These are phyloP conservation scores for Chenopodium berlandieri DNA, from an alignment of 148 eudicot species.

Conservation along the genomic window DNA sequence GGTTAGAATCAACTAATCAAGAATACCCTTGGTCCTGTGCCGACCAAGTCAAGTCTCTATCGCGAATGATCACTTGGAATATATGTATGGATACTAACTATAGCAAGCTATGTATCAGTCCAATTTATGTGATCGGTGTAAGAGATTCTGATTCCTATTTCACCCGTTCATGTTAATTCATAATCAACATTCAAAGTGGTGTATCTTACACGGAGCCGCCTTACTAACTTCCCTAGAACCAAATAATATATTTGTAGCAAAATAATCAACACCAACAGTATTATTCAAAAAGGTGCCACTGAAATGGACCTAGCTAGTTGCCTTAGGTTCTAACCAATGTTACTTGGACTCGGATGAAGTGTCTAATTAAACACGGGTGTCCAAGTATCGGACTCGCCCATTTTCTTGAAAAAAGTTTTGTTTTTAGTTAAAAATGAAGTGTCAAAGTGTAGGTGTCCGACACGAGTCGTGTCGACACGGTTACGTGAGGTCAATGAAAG, in stretches of 20 bases:
- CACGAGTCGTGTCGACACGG: too few relatives aligned
- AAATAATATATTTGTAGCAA: neutral
- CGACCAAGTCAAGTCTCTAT: slow-evolving; percentile 1
- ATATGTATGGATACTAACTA: slow-evolving; percentile 11
- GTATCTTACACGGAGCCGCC: neutral
- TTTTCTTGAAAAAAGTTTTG: too few relatives aligned
- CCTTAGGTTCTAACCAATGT: neutral
- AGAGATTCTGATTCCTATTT: slow-evolving; percentile 12
- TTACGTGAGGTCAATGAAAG: too few relatives aligned
- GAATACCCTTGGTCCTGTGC: neutral
- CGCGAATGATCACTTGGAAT: slow-evolving; percentile 20
- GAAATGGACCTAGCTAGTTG: too few relatives aligned
- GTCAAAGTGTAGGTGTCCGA: too few relatives aligned
- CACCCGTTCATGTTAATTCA: neutral
- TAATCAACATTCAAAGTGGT: neutral
- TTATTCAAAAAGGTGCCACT: neutral
- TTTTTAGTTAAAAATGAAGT: too few relatives aligned
- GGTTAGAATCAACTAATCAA: neutral
- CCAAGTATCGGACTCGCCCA: too few relatives aligned
- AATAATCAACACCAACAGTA: neutral
- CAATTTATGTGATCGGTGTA: slow-evolving; percentile 14
- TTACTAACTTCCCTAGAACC: neutral
- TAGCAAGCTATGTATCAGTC: neutral
- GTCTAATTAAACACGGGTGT: too few relatives aligned
- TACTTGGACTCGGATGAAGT: too few relatives aligned